These are phyloP conservation scores for Gossypium schwendimanii DNA, from an alignment of 441 rosid genomes.

Conservation along the genomic window DNA sequence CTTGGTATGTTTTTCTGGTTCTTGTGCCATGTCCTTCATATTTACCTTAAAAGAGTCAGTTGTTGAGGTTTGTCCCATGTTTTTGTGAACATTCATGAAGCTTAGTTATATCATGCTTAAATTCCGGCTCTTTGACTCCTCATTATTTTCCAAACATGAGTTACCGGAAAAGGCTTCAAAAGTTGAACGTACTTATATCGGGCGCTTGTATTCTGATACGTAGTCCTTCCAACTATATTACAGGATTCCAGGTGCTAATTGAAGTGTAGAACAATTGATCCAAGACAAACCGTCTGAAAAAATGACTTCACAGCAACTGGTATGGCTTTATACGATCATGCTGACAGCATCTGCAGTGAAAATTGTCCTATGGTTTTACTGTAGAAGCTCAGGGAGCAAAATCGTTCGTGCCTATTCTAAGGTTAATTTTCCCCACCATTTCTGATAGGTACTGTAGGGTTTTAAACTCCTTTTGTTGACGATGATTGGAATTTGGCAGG, in stretches of 20 bases:
- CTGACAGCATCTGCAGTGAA: slow-evolving; percentile 58
- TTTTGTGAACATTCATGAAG: not conserved
- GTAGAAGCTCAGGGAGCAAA: slow-evolving; percentile 59
- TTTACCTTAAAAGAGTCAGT: not conserved
- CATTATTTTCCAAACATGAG: too few species aligned
- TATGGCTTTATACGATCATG: slow-evolving; percentile 72
- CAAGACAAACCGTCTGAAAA: slow-evolving; percentile 32
- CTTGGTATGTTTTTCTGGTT: slow-evolving; percentile 44
- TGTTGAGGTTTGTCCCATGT: not conserved
- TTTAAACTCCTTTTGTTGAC: not conserved
- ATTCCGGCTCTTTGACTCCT: too few species aligned
- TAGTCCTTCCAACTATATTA: not conserved
- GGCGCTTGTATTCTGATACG: not conserved
- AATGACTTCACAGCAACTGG: slow-evolving; percentile 42
- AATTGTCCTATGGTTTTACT: slow-evolving; percentile 71
- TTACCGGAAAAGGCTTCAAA: too few species aligned
- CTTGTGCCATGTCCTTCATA: not conserved
- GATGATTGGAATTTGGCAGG: slow-evolving; percentile 32
- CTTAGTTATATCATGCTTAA: too few species aligned
- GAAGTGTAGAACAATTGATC: slow-evolving; percentile 52
- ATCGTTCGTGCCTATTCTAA: slow-evolving; percentile 88
- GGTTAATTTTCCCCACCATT: slow-evolving; percentile 26
- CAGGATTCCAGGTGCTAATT: slow-evolving; percentile 69
- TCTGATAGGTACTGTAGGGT: not conserved
- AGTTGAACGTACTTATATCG: too few species aligned